Evolutionary conservation across 345 rosid species (phyloP).

Genomic region (Hypericum androsaemum): DNA sequence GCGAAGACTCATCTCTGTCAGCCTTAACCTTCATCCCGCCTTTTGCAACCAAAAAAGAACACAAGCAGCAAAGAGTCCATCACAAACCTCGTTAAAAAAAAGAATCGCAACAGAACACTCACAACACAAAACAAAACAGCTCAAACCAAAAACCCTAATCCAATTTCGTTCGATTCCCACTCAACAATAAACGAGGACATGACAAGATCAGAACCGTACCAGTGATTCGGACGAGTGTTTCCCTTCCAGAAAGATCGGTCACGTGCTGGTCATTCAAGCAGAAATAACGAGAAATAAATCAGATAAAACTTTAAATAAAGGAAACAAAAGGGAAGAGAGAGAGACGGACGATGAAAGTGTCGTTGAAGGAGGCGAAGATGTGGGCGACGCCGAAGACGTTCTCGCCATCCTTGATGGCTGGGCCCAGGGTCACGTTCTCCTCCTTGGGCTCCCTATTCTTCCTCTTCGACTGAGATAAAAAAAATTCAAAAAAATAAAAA

Average conservation of each 20-base stretch:
- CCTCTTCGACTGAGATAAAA: no score
- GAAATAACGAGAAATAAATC: not conserved
- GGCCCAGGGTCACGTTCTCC: no score
- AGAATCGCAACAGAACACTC: no score
- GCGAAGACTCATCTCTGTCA: constrained; percentile 9
- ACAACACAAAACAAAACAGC: not conserved
- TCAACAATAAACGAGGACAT: not conserved
- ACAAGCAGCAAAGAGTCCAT: no score
- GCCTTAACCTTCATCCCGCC: constrained; percentile 11
- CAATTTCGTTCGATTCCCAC: no score
- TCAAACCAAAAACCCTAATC: not conserved
- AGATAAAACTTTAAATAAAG: not conserved
- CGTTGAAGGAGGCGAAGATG: constrained; percentile 7
- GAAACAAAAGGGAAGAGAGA: not conserved
- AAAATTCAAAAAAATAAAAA: no score
- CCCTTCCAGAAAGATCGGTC: constrained; percentile 6
- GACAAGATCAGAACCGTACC: not conserved
- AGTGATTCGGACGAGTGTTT: constrained; percentile 5
- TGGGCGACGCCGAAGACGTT: not conserved
- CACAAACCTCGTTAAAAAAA: no score
- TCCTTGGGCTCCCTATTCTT: no score
- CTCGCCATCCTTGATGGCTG: no score
- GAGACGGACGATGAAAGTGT: constrained; percentile 6
- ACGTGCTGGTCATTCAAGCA: not conserved
- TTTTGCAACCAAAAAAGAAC: not conserved